phyloP scores from a whole-genome alignment of 1,284 basidiomycete genomes.

The Cutaneotrichosporon cutaneum region DNA sequence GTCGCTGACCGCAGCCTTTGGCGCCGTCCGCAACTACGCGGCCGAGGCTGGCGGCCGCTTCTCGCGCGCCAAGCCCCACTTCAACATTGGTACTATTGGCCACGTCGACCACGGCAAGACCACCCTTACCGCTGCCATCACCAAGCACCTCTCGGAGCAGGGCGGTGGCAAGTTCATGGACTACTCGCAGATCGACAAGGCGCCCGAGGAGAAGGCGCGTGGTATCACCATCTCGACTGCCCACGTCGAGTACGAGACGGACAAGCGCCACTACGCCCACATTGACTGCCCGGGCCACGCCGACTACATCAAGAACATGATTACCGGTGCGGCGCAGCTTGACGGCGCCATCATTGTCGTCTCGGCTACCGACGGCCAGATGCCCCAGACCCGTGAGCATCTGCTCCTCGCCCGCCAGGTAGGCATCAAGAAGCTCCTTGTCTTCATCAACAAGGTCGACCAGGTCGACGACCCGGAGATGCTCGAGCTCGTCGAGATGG shows the following conservation, averaged over 20 bases:
- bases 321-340: conserved; percentile 99
- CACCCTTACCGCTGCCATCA: conserved; percentile 97
- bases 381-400: conserved; percentile 99
- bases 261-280: conserved; percentile 91
- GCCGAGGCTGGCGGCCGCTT: conserved; percentile 69
- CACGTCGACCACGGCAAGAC: conserved; percentile 96
- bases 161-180: conserved; percentile 90
- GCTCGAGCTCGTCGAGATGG: conserved; percentile 99
- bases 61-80: conserved; percentile 84
- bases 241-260: conserved; percentile 98
- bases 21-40: conserved; percentile 52
- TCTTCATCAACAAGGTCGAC: conserved; percentile 98
- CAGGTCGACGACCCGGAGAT: conserved; percentile 96
- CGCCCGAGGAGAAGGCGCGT: conserved; percentile 99
- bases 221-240: conserved; percentile 90
- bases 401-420: conserved; percentile 96
- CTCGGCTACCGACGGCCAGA: conserved; percentile 97
- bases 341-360: conserved; percentile 97
- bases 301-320: conserved; percentile 92
- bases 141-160: conserved; percentile 84
- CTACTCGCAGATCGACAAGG: conserved; percentile 98
- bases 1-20: conserved; percentile 10
- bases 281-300: conserved; percentile 87
- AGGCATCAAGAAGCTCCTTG: conserved; percentile 96
- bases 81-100: conserved; percentile 93